These are phyloP conservation scores for Hura crepitans DNA, from an alignment of 441 rosid genomes.

Conservation along the genomic window DNA sequence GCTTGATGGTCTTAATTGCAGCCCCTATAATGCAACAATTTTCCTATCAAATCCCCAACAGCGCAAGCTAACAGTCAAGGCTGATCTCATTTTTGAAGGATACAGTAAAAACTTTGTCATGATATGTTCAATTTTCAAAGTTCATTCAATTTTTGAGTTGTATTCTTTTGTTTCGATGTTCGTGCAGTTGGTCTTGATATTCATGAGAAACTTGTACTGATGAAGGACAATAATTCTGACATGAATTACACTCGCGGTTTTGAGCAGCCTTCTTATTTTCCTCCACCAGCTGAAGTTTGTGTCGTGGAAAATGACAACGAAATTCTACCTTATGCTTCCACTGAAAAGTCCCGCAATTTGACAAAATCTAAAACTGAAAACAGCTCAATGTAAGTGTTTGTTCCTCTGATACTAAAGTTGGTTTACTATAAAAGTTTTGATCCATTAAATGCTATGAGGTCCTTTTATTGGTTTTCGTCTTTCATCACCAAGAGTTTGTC, in stretches of 20 bases:
- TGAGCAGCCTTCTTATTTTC: conserved; percentile 40
- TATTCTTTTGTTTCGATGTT: conserved; percentile 17
- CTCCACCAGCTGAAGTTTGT: conserved; percentile 37
- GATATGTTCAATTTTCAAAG: conserved; percentile 2
- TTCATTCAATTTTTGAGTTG: neutral
- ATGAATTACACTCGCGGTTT: conserved; percentile 27
- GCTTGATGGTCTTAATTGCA: conserved; percentile 36
- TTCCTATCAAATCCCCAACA: conserved; percentile 43
- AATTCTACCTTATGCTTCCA: conserved; percentile 26
- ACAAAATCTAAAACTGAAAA: conserved; percentile 27
- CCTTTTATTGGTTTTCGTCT: neutral
- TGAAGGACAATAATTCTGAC: conserved; percentile 35
- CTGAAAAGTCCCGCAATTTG: conserved; percentile 23
- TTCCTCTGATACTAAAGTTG: neutral
- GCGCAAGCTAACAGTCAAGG: conserved; percentile 66
- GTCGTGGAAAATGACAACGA: conserved; percentile 38
- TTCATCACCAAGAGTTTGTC: neutral
- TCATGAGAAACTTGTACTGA: conserved; percentile 56
- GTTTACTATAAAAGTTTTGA: neutral
- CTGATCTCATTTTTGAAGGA: conserved; percentile 85
- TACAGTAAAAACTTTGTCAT: conserved; percentile 49
- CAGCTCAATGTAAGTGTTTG: conserved; percentile 40
- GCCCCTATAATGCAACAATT: conserved; percentile 67
- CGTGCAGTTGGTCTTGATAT: conserved; percentile 76
- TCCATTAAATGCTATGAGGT: neutral